Percentiles rank a stretch among this genome's conserved stretches.
Evolutionary conservation across 208 protist species (phyloP).

Genomic region (Crithidia thermophila): DNA sequence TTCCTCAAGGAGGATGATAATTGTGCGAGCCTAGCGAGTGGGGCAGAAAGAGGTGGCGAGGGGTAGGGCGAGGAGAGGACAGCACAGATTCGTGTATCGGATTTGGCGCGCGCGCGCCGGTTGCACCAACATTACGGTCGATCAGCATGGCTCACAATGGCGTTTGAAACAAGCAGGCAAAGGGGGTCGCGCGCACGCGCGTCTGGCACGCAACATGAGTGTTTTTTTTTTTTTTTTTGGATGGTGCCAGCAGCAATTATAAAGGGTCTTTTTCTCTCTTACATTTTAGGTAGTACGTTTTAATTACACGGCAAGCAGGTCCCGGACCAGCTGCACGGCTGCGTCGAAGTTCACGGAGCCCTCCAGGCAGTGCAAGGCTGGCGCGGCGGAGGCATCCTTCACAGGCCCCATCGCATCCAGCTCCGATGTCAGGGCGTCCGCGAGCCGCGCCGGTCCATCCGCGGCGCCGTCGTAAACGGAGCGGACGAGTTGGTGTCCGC

Average conservation of each 20-base stretch:
- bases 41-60: too few relatives aligned
- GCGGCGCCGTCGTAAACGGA: conserved; percentile 41
- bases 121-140: too few relatives aligned
- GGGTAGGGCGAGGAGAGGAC: too few relatives aligned
- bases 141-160: too few relatives aligned
- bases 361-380: conserved; percentile 28
- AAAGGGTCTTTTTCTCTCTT: neutral
- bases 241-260: too few relatives aligned
- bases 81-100: too few relatives aligned
- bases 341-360: conserved; percentile 39
- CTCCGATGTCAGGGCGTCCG: neutral
- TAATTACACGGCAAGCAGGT: conserved; percentile 10
- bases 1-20: too few relatives aligned
- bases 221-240: neutral
- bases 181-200: too few relatives aligned
- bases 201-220: too few relatives aligned
- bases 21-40: too few relatives aligned
- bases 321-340: conserved; percentile 23
- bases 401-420: neutral
- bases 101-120: too few relatives aligned
- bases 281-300: neutral
- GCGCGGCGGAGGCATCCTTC: neutral
- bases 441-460: conserved; percentile 14
- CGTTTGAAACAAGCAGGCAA: too few relatives aligned
- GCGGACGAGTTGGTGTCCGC: conserved; percentile 50